Evolutionary conservation across 1,284 basidiomycete species (phyloP).

Genomic region (Trichosporon asahii): DNA sequence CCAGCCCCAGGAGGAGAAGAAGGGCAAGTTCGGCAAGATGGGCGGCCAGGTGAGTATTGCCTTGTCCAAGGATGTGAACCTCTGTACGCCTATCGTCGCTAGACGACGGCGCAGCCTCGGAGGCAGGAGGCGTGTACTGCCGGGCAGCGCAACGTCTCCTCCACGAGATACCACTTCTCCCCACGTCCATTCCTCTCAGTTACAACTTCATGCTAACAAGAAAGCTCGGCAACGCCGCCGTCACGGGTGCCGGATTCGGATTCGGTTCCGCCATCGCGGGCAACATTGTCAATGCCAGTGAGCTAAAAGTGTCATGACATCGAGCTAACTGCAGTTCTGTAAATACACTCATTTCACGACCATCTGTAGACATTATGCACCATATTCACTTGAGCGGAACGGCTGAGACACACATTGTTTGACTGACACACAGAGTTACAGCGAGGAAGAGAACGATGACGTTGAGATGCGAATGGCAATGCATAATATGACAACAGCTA

Average conservation of each 20-base stretch:
- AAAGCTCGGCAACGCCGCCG: constrained; percentile 37
- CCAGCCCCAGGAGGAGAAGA: constrained; percentile 29
- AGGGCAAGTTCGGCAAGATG: constrained; percentile 42
- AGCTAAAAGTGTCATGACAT: neutral
- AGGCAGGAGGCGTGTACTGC: neutral
- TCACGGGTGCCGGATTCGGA: constrained; percentile 40
- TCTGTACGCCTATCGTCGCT: neutral
- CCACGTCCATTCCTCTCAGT: neutral
- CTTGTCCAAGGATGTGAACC: neutral
- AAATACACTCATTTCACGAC: neutral
- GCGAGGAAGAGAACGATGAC: neutral
- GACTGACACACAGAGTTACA: neutral
- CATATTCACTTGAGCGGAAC: neutral
- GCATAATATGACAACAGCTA: neutral
- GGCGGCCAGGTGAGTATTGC: constrained; percentile 35
- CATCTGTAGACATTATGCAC: constrained; percentile 10
- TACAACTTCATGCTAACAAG: constrained; percentile 1
- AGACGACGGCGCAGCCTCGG: neutral
- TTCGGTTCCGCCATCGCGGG: constrained; percentile 32
- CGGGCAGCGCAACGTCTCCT: neutral
- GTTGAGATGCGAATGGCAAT: neutral
- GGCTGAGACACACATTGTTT: neutral
- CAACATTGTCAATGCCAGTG: constrained; percentile 31
- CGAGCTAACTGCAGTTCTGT: constrained; percentile 7
- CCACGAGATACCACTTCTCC: neutral